Base-by-base conservation (phyloP, 176 grass and related monocot genomes). In the Poa pratensis region DNA sequence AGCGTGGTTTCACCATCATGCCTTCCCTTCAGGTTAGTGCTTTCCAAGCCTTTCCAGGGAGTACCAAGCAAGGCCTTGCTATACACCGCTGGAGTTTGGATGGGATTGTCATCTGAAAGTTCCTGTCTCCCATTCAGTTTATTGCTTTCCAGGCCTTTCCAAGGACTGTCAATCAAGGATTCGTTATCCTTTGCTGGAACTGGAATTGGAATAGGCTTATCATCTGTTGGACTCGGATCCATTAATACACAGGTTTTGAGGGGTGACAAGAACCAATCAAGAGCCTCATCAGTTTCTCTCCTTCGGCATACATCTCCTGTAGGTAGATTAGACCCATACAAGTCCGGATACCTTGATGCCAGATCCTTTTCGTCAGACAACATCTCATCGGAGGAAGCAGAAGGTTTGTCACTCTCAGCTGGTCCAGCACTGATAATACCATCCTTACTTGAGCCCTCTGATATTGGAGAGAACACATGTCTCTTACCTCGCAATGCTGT, bases 211-310 rank as follows among this genome's bases (percentile, higher is more conserved):
- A 80, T 61, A 5, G 80, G 83, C 58, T 93, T 91, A 43, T 91
- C 81, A 77, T 91, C 84, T 60, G 92, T 84, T 30, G 76, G 88
- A 42, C 89, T 81, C 9, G 76, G 88, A 42, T 93, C 76, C 90
- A 88, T 81, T 85, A 99, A 48, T 27, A 91, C 91, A 77, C 88
- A 92, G 18, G 93, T 96, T 80, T 94, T 99, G 50, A 81, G 94
- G 24, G 96, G 96, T 18, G 94, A 99, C 64, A 99, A 75, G 70
- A 90, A 99, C 96, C 96, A 99, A 22, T 99, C 81, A 82, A 99
- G 90, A 46, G 91, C 69, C 40, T 82, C 94, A 80, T 90, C 73
- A 9, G 80, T 58, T 77, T 84, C 84, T 86, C 75, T 91, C 60
- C 65, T 94, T 30, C 46, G 69, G 66, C 65, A 59, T 6, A 52